Percentiles rank a stretch among this genome's conserved stretches.
phyloP scores from a whole-genome alignment of 345 rosid species.

The Orychophragmus violaceus region DNA sequence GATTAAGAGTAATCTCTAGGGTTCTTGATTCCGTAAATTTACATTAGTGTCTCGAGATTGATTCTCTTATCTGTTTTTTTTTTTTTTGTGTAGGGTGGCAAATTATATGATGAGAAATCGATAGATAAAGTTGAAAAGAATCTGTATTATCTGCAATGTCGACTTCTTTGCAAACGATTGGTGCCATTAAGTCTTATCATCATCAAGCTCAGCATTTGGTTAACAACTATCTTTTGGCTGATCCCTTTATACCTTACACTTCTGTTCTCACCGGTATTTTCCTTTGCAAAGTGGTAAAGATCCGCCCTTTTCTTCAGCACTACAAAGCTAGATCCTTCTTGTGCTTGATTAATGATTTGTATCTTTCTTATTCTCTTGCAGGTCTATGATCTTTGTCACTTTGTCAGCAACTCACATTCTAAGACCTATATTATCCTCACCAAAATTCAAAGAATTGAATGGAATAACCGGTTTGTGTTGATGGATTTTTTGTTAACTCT shows the following conservation, averaged over 20 bases:
- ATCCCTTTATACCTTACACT: constrained; percentile 71
- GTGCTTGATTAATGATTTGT: neutral
- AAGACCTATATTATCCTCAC: constrained; percentile 60
- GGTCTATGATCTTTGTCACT: constrained; percentile 70
- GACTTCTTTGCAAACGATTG: constrained; percentile 27
- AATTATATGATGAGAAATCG: constrained; percentile 17
- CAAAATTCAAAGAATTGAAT: constrained; percentile 61
- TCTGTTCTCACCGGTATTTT: constrained; percentile 69
- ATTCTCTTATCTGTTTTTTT: neutral
- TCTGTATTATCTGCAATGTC: constrained; percentile 21
- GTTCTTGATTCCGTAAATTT: neutral
- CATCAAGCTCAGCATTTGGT: constrained; percentile 66
- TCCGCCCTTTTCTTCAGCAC: too few species aligned
- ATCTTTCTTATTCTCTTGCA: constrained; percentile 4
- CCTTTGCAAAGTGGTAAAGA: constrained; percentile 87
- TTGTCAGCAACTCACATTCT: constrained; percentile 61
- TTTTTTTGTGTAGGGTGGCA: neutral
- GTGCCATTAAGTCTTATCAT: constrained; percentile 49
- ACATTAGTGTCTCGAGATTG: neutral
- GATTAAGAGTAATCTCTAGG: neutral
- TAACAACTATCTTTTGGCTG: constrained; percentile 57
- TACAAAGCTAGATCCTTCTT: neutral
- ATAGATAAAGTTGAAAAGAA: neutral
- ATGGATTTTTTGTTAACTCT: constrained; percentile 1
- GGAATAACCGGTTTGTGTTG: constrained; percentile 80